phyloP scores from a whole-genome alignment of 768 basidiomycete species.

The Leccinum uliginosum region DNA sequence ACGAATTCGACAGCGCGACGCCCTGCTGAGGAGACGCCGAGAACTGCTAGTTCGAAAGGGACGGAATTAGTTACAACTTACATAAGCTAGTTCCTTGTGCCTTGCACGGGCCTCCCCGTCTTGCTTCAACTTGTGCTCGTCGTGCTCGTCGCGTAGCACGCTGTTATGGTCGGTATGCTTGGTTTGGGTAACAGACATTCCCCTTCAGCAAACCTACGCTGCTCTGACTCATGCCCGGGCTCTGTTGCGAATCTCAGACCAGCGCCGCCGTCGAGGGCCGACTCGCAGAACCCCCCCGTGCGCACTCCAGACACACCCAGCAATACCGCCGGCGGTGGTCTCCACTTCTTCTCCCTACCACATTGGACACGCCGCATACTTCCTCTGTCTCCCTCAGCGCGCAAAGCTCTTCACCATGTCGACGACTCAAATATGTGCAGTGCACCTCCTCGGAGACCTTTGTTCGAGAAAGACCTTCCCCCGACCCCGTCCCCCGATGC shows the following conservation, averaged over 20 bases:
- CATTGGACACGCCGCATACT: constrained; percentile 56
- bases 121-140: background rate
- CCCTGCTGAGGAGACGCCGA: constrained; percentile 55
- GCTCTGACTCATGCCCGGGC: constrained; percentile 18
- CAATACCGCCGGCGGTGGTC: constrained; percentile 35
- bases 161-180: constrained; percentile 37
- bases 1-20: constrained; percentile 45
- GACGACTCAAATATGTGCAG: constrained; percentile 23
- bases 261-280: constrained; percentile 42
- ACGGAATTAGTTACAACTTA: background rate
- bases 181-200: constrained; percentile 33
- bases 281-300: constrained; percentile 42
- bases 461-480: constrained; percentile 47
- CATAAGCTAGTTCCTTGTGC: background rate
- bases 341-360: constrained; percentile 63
- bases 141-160: background rate
- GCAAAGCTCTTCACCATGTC: constrained; percentile 18
- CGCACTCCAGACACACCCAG: constrained; percentile 38
- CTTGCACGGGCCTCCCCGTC: background rate
- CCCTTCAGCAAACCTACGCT: constrained; percentile 25
- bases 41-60: constrained; percentile 43
- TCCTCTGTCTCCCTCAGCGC: constrained; percentile 27
- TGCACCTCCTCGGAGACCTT: constrained; percentile 4
- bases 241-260: constrained; percentile 27
- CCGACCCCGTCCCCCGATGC: constrained; percentile 34